A percentile compares a stretch with the other conserved stretches of the same genome.
Evolutionary conservation across 371 early-diverging fungal genomes (phyloP).

Genomic region (Haplosporangium sp.): DNA sequence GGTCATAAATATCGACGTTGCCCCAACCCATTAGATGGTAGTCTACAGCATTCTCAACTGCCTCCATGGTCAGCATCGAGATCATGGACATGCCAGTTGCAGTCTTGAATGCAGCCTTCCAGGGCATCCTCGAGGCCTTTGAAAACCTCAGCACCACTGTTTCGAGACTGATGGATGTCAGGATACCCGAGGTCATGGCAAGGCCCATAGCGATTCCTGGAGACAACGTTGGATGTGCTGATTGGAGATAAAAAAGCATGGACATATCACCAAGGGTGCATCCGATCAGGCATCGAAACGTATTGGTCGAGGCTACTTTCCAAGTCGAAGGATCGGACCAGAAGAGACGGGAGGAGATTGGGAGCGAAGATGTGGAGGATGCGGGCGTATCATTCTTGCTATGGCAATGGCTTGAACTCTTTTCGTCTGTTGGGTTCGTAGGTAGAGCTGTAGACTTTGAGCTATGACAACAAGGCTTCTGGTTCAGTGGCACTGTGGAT

Average conservation of each 20-base stretch:
- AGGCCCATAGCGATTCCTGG: constrained; percentile 56
- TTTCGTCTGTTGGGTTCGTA: too few relatives aligned
- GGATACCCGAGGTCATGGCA: constrained; percentile 65
- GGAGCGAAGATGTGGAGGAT: neutral
- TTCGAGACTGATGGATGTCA: constrained; percentile 63
- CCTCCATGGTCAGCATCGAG: constrained; percentile 70
- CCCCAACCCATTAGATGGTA: constrained; percentile 66
- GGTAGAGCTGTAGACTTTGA: constrained; percentile 1
- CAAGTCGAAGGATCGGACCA: constrained; percentile 62
- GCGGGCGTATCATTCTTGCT: too few relatives aligned
- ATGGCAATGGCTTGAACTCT: too few relatives aligned
- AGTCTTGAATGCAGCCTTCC: constrained; percentile 61
- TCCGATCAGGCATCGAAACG: constrained; percentile 64
- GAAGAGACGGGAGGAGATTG: constrained; percentile 38
- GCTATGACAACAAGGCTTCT: constrained; percentile 13
- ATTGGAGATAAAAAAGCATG: constrained; percentile 64
- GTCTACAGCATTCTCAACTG: constrained; percentile 64
- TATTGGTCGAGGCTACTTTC: constrained; percentile 62
- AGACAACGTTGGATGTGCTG: constrained; percentile 57
- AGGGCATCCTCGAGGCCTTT: constrained; percentile 41
- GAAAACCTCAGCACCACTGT: constrained; percentile 59
- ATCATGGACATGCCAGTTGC: constrained; percentile 69
- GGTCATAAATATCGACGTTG: constrained; percentile 58
- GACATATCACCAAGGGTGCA: constrained; percentile 66
- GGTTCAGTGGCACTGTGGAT: too few relatives aligned